Percentiles rank a stretch among this genome's conserved stretches.
Conservation (phyloP, 768 basidiomycete genomes). For the Clitopilus hobsonii region DNA sequence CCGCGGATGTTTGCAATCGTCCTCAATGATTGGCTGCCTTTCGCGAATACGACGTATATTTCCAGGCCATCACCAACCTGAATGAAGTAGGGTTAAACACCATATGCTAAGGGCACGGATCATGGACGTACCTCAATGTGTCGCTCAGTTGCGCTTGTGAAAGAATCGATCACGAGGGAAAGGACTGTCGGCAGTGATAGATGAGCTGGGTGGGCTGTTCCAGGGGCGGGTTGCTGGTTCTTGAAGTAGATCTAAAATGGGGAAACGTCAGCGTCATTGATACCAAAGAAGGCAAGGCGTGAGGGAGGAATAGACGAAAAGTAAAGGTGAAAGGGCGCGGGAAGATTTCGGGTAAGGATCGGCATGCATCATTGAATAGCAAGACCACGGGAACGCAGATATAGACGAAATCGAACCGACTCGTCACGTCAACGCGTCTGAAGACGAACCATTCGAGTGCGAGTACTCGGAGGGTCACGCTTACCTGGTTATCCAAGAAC, state of each 20-base stretch:
- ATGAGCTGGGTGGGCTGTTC: constrained; percentile 72
- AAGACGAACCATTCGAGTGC: constrained; percentile 11
- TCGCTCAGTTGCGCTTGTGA: constrained; percentile 95
- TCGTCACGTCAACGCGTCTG: constrained; percentile 14
- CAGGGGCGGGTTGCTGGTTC: constrained; percentile 80
- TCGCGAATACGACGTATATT: constrained; percentile 81
- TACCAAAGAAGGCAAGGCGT: constrained; percentile 11
- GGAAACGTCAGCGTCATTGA: constrained; percentile 18
- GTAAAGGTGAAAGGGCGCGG: constrained; percentile 21
- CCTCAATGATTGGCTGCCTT: constrained; percentile 51
- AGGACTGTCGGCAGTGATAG: constrained; percentile 79
- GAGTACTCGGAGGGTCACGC: constrained; percentile 23
- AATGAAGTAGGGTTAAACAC: constrained; percentile 5
- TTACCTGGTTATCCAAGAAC: constrained; percentile 96
- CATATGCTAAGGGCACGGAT: neutral
- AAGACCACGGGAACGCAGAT: constrained; percentile 11
- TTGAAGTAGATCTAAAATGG: constrained; percentile 87
- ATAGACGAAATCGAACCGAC: constrained; percentile 1
- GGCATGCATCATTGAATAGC: constrained; percentile 19
- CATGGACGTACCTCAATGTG: constrained; percentile 80
- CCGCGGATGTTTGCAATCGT: constrained; percentile 52
- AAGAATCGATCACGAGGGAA: constrained; percentile 89
- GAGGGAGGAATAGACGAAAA: constrained; percentile 9
- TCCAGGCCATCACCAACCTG: constrained; percentile 96
- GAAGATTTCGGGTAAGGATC: constrained; percentile 45